Percentiles rank a stretch among this genome's conserved stretches.
phyloP scores from a whole-genome alignment of 345 rosid genomes.

The Hibiscus mutabilis region DNA sequence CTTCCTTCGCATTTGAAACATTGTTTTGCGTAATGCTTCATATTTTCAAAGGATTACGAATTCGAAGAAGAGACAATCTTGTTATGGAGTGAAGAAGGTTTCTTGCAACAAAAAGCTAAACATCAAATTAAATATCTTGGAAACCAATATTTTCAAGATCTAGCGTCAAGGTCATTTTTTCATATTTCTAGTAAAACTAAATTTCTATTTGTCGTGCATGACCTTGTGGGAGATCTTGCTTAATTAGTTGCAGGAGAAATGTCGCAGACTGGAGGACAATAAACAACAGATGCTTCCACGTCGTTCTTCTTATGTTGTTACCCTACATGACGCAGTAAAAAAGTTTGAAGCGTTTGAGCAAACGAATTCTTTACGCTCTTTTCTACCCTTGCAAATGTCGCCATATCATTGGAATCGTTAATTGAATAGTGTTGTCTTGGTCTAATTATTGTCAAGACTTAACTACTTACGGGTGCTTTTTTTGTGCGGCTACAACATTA shows the following conservation, averaged over 20 bases:
- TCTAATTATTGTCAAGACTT: neutral
- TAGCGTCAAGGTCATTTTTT: constrained; percentile 1
- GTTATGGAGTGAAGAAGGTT: constrained; percentile 4
- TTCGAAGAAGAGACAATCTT: neutral
- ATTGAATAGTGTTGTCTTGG: constrained; percentile 1
- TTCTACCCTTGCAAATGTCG: constrained; percentile 28
- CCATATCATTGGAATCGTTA: neutral
- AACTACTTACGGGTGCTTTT: constrained; percentile 31
- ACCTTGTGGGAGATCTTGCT: constrained; percentile 37
- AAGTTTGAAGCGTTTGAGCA: constrained; percentile 30
- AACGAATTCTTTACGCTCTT: constrained; percentile 28
- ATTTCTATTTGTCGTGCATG: constrained; percentile 24
- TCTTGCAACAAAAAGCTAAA: neutral
- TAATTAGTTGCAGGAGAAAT: constrained; percentile 25
- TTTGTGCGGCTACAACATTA: constrained; percentile 21
- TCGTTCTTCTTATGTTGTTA: neutral
- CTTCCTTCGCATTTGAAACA: constrained; percentile 30
- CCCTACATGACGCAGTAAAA: neutral
- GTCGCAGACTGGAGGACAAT: neutral
- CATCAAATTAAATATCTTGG: neutral
- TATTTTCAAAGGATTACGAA: constrained; percentile 14
- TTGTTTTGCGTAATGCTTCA: constrained; percentile 33
- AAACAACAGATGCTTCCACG: neutral
- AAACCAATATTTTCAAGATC: neutral
- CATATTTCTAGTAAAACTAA: neutral